Base-by-base conservation (phyloP, 768 basidiomycete species). In the Mycena vulgaris region DNA sequence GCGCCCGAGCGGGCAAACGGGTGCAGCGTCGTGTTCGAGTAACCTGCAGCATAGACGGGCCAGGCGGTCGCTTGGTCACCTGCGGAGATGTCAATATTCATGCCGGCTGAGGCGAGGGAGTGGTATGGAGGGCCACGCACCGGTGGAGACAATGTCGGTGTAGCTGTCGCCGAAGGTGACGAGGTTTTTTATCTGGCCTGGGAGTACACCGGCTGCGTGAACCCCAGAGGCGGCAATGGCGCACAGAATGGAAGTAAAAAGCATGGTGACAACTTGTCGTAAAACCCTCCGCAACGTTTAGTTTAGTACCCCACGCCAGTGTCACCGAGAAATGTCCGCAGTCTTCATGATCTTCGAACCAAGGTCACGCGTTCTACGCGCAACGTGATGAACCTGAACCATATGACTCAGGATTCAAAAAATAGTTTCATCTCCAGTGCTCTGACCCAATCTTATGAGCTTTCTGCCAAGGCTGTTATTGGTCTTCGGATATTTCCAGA, bases 151-250 rank as follows among this genome's bases (percentile, higher is more conserved):
- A 2, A 87, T 76, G 66, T 92, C 91, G 1, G 89, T 90, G 74
- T 89, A 91, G 60, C 87, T 88, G 79, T 92, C 90, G 5, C 91
- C 90, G 68, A 92, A 93, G 1, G 90, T 90, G 62, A 90, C 91
- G 19, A 92, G 82, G 69, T 88, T 86, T 75, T 88, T 89, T 63
- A 92, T 90, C 68, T 89, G 88, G 5, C 80, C 80, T 0, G 82
- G 79, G 28, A 68, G 69, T 1, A 84, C 74, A 16, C 79, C 83
- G 2, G 59, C 61, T 25, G 74, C 74, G 21, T 59, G 48, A 13
- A 47, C 68, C 14, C 53, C 55, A 2, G 60, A 55, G 60, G 27
- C 53, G 31, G 55, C 67, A 17, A 68, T 27, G 16, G 61, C 60
- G 37, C 61, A 68, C 14, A 63, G 19, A 5, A 63, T 60, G 7